Conservation (phyloP, 805 yeast genomes). For the Yamadazyma ubonensis region DNA sequence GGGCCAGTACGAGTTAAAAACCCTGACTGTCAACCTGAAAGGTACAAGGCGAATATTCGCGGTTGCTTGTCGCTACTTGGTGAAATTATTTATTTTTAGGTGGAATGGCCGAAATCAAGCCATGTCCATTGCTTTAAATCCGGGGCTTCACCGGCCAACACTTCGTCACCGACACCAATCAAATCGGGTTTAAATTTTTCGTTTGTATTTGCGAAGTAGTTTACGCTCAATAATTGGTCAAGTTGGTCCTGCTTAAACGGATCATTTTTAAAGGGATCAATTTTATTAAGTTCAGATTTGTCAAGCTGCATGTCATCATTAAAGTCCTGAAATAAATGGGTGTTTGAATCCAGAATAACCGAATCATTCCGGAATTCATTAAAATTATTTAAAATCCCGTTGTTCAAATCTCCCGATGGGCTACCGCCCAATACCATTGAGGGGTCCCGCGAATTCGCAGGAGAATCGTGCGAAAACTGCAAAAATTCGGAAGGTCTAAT, state of each 20-base stretch:
- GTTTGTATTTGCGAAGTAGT: slow-evolving; percentile 35
- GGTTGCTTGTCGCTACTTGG: not conserved
- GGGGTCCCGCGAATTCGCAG: not conserved
- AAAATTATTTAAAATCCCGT: no score
- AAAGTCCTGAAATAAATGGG: slow-evolving; percentile 23
- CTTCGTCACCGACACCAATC: slow-evolving; percentile 33
- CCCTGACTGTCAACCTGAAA: not conserved
- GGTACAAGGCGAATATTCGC: not conserved
- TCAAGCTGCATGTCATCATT: slow-evolving; percentile 9
- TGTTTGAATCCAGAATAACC: slow-evolving; percentile 24
- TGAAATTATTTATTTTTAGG: not conserved
- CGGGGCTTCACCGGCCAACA: slow-evolving; percentile 24
- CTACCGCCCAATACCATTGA: no score
- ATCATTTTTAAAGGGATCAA: no score
- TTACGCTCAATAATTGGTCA: slow-evolving; percentile 40
- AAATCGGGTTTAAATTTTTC: slow-evolving; percentile 15
- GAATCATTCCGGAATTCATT: slow-evolving; percentile 16
- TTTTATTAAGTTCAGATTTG: slow-evolving; percentile 29
- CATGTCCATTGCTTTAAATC: slow-evolving; percentile 35
- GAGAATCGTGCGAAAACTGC: not conserved
- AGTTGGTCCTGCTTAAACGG: no score
- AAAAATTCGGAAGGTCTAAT: not conserved
- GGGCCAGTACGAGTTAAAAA: not conserved
- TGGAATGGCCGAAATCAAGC: slow-evolving; percentile 36
- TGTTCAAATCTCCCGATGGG: no score